Conservation (phyloP, 208 protist species). For the Trypanosoma lewisi region DNA sequence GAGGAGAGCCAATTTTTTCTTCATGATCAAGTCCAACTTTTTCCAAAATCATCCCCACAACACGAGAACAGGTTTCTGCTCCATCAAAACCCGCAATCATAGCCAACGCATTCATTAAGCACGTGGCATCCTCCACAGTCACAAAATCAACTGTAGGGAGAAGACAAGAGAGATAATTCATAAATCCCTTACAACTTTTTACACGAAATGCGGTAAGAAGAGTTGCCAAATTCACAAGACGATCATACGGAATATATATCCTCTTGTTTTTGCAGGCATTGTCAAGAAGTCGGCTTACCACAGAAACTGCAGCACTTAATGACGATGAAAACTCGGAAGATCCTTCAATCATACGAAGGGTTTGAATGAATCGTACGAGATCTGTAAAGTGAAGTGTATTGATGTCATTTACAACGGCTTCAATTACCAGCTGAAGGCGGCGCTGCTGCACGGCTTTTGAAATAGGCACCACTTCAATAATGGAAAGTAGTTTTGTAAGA, state of each 20-base stretch:
- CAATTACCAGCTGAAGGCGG: slow-evolving; percentile 21
- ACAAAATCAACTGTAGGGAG: slow-evolving; percentile 23
- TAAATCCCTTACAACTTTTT: slow-evolving; percentile 48
- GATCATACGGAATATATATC: slow-evolving; percentile 29
- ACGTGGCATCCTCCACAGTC: slow-evolving; percentile 35
- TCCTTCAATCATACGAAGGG: slow-evolving; percentile 39
- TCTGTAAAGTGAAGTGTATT: slow-evolving; percentile 21
- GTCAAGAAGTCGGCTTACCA: slow-evolving; percentile 18
- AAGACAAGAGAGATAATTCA: slow-evolving; percentile 31
- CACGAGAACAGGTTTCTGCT: slow-evolving; percentile 20
- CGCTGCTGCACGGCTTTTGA: slow-evolving; percentile 17
- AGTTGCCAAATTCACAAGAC: slow-evolving; percentile 48
- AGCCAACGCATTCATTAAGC: slow-evolving; percentile 50
- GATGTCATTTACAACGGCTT: slow-evolving; percentile 21
- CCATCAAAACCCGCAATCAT: slow-evolving; percentile 26
- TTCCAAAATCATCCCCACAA: slow-evolving; percentile 21
- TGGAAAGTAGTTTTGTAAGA: slow-evolving; percentile 29
- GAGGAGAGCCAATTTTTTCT: neutral
- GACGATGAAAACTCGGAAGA: slow-evolving; percentile 26
- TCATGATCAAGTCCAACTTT: slow-evolving; percentile 9
- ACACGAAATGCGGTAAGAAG: slow-evolving; percentile 56
- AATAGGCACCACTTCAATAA: slow-evolving; percentile 26
- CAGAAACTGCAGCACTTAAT: slow-evolving; percentile 25
- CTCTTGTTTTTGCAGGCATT: neutral
- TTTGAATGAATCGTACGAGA: slow-evolving; percentile 50